Evolutionary conservation across 225 moss, liverwort and hornwort species (phyloP), one percentile per base, ranked within the genome.

Genomic region (Neckera pumila): DNA sequence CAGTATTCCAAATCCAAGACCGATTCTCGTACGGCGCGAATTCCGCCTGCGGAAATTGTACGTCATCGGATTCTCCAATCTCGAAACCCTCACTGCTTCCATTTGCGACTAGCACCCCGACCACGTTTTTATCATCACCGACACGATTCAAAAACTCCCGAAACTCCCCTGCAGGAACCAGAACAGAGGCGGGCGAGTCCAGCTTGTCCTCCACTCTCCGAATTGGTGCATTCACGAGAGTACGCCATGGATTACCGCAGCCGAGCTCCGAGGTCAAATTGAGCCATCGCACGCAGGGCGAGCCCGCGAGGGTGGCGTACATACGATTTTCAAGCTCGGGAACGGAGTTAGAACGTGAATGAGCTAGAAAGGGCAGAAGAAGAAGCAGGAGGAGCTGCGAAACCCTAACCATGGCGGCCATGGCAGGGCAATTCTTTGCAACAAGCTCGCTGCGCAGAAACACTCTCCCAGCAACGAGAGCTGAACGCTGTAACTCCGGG

Each of bases 221-320:
- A 85, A 99, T 94, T 58, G 99, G 97, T 74, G 97, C 96, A 58
- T 72, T 83, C 72, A 93, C 94, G 57, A 83, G 83, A 56, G 71
- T 56, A 40, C 96, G 94, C 21, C 90, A 82, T 36, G 99, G 97
- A 88, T 95, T 97, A 2, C 92, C 89, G 53, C 97, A 99, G 49
- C 99, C 97, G 38, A 96, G 92, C 91, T 99, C 97, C 81, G 96
- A 97, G 12, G 92, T 90, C 74, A 99, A 91, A 91, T 89, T 97
- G 85, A 99, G 96, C 91, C 95, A 95, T 65, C 99, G 94, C 71
- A 99, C 99, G 86, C 99, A 99, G 23, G 97, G 93, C 36, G 92
- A 90, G n/a, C 95, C 96, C 73, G 90, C 91, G 23, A 97, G 89
- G 60, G 86, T 88, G 71, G 93, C 90, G 85, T 99, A 99, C 95